A percentile compares a stretch with the other conserved stretches of the same genome.
Evolutionary conservation across 805 yeast genomes (phyloP).

Genomic region (Metschnikowia kofuensis): DNA sequence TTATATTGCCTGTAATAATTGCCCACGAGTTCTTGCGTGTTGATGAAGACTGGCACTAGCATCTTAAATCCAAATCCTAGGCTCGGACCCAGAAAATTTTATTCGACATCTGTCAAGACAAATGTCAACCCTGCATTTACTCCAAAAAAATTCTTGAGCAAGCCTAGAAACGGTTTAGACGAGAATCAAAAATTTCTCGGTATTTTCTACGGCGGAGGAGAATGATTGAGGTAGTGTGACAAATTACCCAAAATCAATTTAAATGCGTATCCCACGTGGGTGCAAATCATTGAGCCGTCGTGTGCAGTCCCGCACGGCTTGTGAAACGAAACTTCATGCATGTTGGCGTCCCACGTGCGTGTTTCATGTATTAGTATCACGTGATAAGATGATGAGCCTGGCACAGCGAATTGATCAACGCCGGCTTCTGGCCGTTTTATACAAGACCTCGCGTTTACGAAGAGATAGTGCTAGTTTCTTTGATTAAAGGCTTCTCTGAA

Average conservation of each 20-base stretch:
- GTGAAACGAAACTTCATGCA: background rate
- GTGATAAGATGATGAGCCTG: no score
- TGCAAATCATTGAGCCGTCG: slow-evolving; percentile 5
- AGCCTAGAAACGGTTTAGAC: slow-evolving; percentile 1
- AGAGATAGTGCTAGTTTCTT: no score
- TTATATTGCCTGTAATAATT: background rate
- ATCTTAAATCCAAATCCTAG: no score
- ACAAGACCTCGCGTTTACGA: no score
- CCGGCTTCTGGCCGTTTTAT: no score
- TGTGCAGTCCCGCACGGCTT: background rate
- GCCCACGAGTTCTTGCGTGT: background rate
- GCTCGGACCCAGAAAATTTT: no score
- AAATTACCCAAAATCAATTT: slow-evolving; percentile 9
- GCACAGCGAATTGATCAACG: no score
- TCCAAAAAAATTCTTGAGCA: background rate
- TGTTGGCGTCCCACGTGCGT: slow-evolving; percentile 4
- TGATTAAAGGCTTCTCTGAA: no score
- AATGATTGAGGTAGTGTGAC: slow-evolving; percentile 15
- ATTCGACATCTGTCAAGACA: background rate
- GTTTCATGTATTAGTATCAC: no score
- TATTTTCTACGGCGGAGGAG: slow-evolving; percentile 1
- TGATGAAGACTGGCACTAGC: no score
- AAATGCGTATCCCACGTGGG: slow-evolving; percentile 15
- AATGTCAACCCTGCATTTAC: background rate
- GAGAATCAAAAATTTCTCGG: slow-evolving; percentile 3